Evolutionary conservation across 2,329 filamentous ascomycete genomes (phyloP).

Genomic region (Zasmidium cellare): DNA sequence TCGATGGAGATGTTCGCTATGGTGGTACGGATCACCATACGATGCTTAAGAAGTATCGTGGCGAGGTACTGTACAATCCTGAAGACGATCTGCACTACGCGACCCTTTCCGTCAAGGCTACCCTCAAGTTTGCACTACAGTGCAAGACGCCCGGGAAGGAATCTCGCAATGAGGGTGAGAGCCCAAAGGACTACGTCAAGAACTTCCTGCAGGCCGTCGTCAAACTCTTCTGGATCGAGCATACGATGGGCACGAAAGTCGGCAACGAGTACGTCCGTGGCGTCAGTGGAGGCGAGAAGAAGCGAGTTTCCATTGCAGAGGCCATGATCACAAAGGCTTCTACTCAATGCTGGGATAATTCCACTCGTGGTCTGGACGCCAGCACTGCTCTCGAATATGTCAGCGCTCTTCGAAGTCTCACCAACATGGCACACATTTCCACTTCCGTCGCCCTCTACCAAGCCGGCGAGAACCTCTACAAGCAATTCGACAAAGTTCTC

Average conservation of each 20-base stretch:
- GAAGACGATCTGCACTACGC: conserved; percentile 82
- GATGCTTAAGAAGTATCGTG: conserved; percentile 75
- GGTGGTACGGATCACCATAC: conserved; percentile 54
- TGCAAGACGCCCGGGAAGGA: conserved; percentile 66
- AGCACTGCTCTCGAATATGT: conserved; percentile 74
- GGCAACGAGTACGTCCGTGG: conserved; percentile 74
- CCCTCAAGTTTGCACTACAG: conserved; percentile 73
- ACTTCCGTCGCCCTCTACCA: conserved; percentile 68
- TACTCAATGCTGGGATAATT: conserved; percentile 73
- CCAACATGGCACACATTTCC: conserved; percentile 47
- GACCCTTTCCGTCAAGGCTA: conserved; percentile 73
- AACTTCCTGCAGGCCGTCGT: conserved; percentile 49
- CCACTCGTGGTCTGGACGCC: conserved; percentile 67
- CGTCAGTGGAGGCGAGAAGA: conserved; percentile 71
- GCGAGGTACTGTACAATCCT: conserved; percentile 82
- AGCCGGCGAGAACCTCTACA: conserved; percentile 66
- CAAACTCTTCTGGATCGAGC: conserved; percentile 72
- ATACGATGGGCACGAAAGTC: conserved; percentile 71
- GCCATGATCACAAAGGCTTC: conserved; percentile 63
- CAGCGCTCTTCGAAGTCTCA: conserved; percentile 63
- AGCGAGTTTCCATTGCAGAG: conserved; percentile 80
- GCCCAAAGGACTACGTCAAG: conserved; percentile 63
- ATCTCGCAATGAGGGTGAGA: conserved; percentile 54
- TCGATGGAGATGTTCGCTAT: conserved; percentile 3
- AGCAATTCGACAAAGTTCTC: conserved; percentile 68